phyloP scores from a whole-genome alignment of 257 asterid species.

The Solanum paucissectum region DNA sequence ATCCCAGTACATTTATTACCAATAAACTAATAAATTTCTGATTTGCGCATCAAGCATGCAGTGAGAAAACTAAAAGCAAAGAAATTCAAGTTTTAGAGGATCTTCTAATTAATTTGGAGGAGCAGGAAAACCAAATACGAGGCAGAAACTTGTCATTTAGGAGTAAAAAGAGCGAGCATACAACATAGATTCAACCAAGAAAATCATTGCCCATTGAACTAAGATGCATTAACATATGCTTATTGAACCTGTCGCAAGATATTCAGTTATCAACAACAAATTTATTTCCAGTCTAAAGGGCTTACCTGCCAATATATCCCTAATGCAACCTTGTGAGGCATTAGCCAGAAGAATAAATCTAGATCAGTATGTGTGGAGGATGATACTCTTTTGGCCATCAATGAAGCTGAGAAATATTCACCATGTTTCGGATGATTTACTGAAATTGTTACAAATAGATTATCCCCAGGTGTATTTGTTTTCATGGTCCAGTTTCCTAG shows the following conservation, averaged over 20 bases:
- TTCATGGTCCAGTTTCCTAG: constrained; percentile 69
- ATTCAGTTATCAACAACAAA: not conserved
- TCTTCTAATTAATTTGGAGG: not conserved
- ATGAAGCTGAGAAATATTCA: constrained; percentile 81
- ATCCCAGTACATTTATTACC: not conserved
- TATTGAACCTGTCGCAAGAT: not conserved
- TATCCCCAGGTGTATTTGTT: constrained; percentile 58
- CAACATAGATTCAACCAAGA: not conserved
- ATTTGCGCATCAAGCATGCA: not conserved
- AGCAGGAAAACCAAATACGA: not conserved
- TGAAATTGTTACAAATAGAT: constrained; percentile 51
- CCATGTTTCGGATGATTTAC: constrained; percentile 85
- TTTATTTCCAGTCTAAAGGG: constrained; percentile 7
- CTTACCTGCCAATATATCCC: constrained; percentile 97
- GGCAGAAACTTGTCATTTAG: not conserved
- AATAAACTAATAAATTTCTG: not conserved
- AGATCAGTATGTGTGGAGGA: constrained; percentile 30
- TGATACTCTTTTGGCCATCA: constrained; percentile 63
- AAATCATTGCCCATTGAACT: not conserved
- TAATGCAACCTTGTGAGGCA: constrained; percentile 91
- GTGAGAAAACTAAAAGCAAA: not conserved
- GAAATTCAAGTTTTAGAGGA: not conserved
- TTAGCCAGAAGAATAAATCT: constrained; percentile 79
- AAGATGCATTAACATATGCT: not conserved
- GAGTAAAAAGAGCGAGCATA: not conserved